Evolutionary conservation across 2,329 filamentous ascomycete species (phyloP), one percentile per base, ranked within the genome.

Genomic region (Bertia moriformis): DNA sequence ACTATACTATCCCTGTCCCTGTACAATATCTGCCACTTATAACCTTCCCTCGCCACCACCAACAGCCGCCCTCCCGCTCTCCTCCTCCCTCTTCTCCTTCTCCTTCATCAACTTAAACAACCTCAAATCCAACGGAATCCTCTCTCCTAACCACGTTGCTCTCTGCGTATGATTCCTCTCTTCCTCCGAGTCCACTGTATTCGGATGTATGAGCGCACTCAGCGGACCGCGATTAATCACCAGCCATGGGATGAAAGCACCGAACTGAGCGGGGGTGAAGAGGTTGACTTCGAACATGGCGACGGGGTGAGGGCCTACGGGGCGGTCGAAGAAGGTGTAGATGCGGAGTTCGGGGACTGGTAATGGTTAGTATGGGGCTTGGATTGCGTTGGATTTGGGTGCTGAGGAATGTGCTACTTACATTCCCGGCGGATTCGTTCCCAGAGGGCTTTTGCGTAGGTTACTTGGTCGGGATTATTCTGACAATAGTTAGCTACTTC

Each of bases 251-350:
- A 95, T 62, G 50, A 94, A 93, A 0, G 88, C 87, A 0, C 87
- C 87, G 51, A 94, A 94, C 55, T 94, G 83, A 3, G 75, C 78
- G 0, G 87, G 88, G 0, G 79, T 86, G 55, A 89, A 85, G 15
- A 94, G 36, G 48, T 93, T 93, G 36, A 94, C 85, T 59, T 95
- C 88, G 50, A 94, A 94, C 86, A 93, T 94, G 39, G 78, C 82
- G 1, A 86, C 58, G 0, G 82, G 78, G 55, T 94, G 87, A 1
- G 87, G 87, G 0, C 87, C 88, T 19, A 94, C 58, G 0, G 87
- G 85, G 13, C 62, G 59, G 46, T 91, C 80, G 71, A 75, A 93
- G 46, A 93, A 64, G 13, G 58, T 66, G 55, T 94, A 93, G 48
- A 93, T 80, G 40, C 86, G 72, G 14, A 93, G 65, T 54, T 94